Percentiles rank a stretch among this genome's conserved stretches.
phyloP scores from a whole-genome alignment of 176 grass and related monocot species.

The Zea luxurians region DNA sequence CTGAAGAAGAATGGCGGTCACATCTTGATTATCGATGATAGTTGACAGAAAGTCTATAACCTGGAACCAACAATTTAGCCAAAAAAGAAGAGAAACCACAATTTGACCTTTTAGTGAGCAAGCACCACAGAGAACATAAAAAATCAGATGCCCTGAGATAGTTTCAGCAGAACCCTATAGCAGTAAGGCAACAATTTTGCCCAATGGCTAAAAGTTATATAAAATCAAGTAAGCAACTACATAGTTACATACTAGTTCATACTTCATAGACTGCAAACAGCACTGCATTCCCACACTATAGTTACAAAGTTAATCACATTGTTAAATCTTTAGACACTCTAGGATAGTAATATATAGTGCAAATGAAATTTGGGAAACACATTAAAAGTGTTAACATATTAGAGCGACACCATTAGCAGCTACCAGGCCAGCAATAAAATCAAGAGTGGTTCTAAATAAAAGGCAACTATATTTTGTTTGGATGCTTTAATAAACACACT shows the following conservation, averaged over 20 bases:
- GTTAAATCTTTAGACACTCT: background rate
- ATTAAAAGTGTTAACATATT: constrained; percentile 1
- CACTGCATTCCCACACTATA: background rate
- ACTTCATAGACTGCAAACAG: constrained; percentile 18
- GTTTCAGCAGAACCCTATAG: constrained; percentile 24
- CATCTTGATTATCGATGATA: constrained; percentile 61
- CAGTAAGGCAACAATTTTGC: background rate
- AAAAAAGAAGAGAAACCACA: constrained; percentile 12
- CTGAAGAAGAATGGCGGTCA: constrained; percentile 62
- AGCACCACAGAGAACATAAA: constrained; percentile 11
- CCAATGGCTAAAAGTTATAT: background rate
- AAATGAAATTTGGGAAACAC: background rate
- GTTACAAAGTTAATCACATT: background rate
- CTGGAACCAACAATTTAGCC: constrained; percentile 48
- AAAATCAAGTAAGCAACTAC: constrained; percentile 23
- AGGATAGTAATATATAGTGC: background rate
- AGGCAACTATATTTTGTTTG: constrained; percentile 22
- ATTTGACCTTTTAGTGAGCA: constrained; percentile 1
- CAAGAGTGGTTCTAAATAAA: constrained; percentile 1
- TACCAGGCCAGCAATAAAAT: background rate
- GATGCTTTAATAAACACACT: constrained; percentile 9
- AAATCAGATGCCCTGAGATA: constrained; percentile 11
- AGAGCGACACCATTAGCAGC: constrained; percentile 6
- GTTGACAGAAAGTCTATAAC: constrained; percentile 77
- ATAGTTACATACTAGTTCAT: background rate